These are phyloP conservation scores for Golovinomyces cichoracearum DNA, from an alignment of 2,329 filamentous ascomycete genomes.

Conservation along the genomic window DNA sequence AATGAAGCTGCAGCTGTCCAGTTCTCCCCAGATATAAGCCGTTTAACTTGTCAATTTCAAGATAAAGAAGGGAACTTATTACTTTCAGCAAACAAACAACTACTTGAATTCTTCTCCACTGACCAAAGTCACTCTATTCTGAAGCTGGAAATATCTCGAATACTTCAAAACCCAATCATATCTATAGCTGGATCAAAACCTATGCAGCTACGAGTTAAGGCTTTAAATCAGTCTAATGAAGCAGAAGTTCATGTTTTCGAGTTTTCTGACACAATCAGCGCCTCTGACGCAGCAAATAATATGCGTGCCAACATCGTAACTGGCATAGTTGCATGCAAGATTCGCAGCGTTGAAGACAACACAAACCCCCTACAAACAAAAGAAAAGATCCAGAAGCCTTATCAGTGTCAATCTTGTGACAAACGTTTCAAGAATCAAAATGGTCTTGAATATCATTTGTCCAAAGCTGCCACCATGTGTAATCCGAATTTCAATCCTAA, in stretches of 20 bases:
- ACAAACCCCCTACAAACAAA: slow-evolving; percentile 4
- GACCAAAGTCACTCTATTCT: slow-evolving; percentile 5
- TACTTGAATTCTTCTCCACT: slow-evolving; percentile 7
- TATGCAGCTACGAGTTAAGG: slow-evolving; percentile 12
- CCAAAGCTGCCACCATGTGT: slow-evolving; percentile 12
- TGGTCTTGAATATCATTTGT: slow-evolving; percentile 15
- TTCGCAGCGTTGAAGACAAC: slow-evolving; percentile 5
- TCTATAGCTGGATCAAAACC: slow-evolving; percentile 11
- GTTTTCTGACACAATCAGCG: slow-evolving; percentile 5
- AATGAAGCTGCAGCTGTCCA: slow-evolving; percentile 3
- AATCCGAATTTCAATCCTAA: slow-evolving; percentile 12
- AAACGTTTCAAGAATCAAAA: slow-evolving; percentile 13
- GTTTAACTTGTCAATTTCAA: slow-evolving; percentile 8
- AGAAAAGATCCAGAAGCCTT: slow-evolving; percentile 9
- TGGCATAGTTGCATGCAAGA: slow-evolving; percentile 5
- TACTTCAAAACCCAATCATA: slow-evolving; percentile 9
- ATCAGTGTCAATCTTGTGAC: slow-evolving; percentile 12
- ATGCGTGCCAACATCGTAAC: slow-evolving; percentile 12
- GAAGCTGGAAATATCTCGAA: slow-evolving; percentile 5
- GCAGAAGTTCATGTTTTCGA: slow-evolving; percentile 9
- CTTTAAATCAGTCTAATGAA: slow-evolving; percentile 2
- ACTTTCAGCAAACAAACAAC: slow-evolving; percentile 8
- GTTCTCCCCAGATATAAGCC: slow-evolving; percentile 4
- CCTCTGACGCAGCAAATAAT: slow-evolving; percentile 6
- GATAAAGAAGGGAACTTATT: slow-evolving; percentile 10